Conservation (phyloP, 306 rosid genomes). For the Betula pendula region DNA sequence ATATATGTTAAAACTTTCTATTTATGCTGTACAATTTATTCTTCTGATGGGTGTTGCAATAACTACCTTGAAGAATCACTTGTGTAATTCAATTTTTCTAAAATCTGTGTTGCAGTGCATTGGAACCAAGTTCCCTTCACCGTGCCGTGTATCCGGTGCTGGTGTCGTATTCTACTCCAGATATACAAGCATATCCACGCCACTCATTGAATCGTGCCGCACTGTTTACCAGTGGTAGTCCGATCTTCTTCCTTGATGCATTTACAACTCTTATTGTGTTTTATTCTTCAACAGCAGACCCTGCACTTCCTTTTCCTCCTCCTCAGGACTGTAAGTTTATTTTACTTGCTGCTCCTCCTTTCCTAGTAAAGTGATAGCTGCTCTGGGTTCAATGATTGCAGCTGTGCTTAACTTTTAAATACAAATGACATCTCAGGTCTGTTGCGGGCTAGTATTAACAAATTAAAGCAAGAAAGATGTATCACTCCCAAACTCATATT, state of each 20-base stretch:
- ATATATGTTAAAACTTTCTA: not conserved
- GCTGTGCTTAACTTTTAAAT: slow-evolving; percentile 24
- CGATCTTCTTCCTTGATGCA: slow-evolving; percentile 97
- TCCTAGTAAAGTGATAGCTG: slow-evolving; percentile 7
- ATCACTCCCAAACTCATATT: slow-evolving; percentile 89
- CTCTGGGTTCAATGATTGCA: slow-evolving; percentile 5
- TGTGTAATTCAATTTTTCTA: slow-evolving; percentile 15
- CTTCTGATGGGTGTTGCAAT: not conserved
- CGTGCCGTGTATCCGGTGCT: slow-evolving; percentile 89
- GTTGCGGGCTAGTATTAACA: slow-evolving; percentile 73
- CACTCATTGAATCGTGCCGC: slow-evolving; percentile 95
- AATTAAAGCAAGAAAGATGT: slow-evolving; percentile 83
- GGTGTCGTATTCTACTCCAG: slow-evolving; percentile 80
- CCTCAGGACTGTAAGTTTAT: slow-evolving; percentile 84
- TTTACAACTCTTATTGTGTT: slow-evolving; percentile 86
- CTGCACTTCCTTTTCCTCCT: slow-evolving; percentile 85
- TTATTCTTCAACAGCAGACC: slow-evolving; percentile 86
- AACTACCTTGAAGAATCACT: slow-evolving; percentile 1
- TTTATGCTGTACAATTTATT: not conserved
- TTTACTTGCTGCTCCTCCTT: slow-evolving; percentile 11
- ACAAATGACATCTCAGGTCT: slow-evolving; percentile 56
- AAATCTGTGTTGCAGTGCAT: slow-evolving; percentile 57
- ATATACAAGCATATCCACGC: slow-evolving; percentile 87
- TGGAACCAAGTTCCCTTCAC: slow-evolving; percentile 90
- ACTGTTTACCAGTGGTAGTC: slow-evolving; percentile 90